Conservation (phyloP, 345 rosid genomes). For the Populus alba region DNA sequence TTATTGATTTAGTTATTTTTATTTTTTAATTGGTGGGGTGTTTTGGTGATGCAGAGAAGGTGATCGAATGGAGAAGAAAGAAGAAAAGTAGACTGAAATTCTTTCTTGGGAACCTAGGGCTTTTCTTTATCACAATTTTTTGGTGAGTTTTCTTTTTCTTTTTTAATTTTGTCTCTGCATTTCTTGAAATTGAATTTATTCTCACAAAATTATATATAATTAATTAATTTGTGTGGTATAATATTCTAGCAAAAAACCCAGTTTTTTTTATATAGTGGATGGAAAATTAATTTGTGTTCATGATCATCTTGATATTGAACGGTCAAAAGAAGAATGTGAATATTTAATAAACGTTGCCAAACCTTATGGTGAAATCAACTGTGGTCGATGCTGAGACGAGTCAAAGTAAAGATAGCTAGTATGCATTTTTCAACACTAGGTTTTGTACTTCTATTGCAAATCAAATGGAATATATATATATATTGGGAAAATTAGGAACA, state of each 20-base stretch:
- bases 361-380: slow-evolving; percentile 39
- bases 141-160: slow-evolving; percentile 46
- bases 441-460: background rate
- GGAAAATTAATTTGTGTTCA: background rate
- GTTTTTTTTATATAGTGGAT: background rate
- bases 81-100: slow-evolving; percentile 84
- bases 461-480: background rate
- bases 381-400: slow-evolving; percentile 42
- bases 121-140: slow-evolving; percentile 71
- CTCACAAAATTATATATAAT: too few relatives aligned
- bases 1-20: background rate
- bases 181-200: background rate
- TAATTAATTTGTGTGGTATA: too few relatives aligned
- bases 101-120: slow-evolving; percentile 94
- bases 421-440: slow-evolving; percentile 4
- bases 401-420: slow-evolving; percentile 42
- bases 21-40: slow-evolving; percentile 2
- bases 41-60: slow-evolving; percentile 37
- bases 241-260: too few relatives aligned
- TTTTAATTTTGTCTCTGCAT: background rate
- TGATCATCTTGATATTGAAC: slow-evolving; percentile 6
- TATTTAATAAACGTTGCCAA: slow-evolving; percentile 35
- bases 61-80: slow-evolving; percentile 56
- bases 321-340: slow-evolving; percentile 49
- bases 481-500: too few relatives aligned